These are phyloP conservation scores for Neckera pumila DNA, from an alignment of 225 moss, liverwort and hornwort genomes.

Conservation along the genomic window DNA sequence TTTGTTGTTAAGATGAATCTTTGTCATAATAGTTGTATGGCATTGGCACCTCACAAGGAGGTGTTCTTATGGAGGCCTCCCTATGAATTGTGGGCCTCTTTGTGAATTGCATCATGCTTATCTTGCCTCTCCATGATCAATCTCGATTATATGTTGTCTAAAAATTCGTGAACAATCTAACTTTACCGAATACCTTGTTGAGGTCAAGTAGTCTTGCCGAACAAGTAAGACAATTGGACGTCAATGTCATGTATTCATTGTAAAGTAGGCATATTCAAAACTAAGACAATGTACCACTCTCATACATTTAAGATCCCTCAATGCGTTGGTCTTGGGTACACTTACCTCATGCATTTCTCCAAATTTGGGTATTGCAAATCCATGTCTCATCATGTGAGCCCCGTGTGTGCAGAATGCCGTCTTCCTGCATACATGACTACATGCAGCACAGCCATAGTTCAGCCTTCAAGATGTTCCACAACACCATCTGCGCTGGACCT, in stretches of 20 bases:
- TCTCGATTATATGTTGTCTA: neutral
- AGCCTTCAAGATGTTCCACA: constrained; percentile 71
- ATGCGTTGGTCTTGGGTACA: neutral
- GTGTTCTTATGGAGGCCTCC: neutral
- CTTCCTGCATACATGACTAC: constrained; percentile 40
- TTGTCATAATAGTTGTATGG: neutral
- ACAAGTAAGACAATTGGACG: neutral
- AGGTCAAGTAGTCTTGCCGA: neutral
- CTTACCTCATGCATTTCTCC: neutral
- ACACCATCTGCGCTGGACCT: constrained; percentile 55
- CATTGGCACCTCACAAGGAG: neutral
- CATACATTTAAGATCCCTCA: neutral
- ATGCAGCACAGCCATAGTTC: constrained; percentile 62
- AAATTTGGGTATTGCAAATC: neutral
- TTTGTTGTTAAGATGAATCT: neutral
- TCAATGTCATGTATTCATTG: neutral
- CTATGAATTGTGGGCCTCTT: neutral
- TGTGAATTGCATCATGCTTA: neutral
- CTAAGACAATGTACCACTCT: neutral
- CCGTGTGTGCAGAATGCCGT: constrained; percentile 33
- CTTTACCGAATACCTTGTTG: neutral
- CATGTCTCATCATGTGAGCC: neutral
- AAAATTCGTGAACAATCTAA: neutral
- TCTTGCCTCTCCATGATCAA: neutral
- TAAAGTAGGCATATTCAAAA: neutral